Evolutionary conservation across 78 protist species (phyloP).

Genomic region (Isochrysis galbana): DNA sequence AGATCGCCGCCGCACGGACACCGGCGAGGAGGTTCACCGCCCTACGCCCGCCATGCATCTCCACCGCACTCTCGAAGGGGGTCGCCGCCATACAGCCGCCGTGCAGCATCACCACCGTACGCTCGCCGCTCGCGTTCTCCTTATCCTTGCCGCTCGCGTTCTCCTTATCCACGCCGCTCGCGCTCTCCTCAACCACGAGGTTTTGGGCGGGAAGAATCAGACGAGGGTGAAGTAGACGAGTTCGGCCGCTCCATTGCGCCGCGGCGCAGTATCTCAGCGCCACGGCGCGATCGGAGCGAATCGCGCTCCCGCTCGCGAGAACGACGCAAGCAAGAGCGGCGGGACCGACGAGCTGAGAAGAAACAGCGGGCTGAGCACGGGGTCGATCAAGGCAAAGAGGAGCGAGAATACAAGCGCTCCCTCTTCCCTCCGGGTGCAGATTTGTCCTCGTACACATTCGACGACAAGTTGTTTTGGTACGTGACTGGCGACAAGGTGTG

Average conservation of each 20-base stretch:
- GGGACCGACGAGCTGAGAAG: too few species aligned
- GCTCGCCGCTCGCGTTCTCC: not conserved
- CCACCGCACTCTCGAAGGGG: not conserved
- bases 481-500: conserved; percentile 1
- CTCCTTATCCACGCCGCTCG: not conserved
- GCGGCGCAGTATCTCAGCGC: not conserved
- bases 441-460: not conserved
- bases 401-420: not conserved
- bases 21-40: not conserved
- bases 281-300: not conserved
- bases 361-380: not conserved
- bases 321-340: not conserved
- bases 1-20: not conserved
- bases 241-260: not conserved
- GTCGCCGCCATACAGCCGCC: not conserved
- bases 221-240: not conserved
- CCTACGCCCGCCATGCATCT: not conserved
- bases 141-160: not conserved
- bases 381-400: not conserved
- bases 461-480: not conserved
- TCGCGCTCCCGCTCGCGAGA: too few species aligned
- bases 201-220: too few species aligned
- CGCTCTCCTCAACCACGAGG: not conserved
- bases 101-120: not conserved
- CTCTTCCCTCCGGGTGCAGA: not conserved